phyloP scores from a whole-genome alignment of 108 stramenopile genomes.

The Fragilariopsis cylindrus region DNA sequence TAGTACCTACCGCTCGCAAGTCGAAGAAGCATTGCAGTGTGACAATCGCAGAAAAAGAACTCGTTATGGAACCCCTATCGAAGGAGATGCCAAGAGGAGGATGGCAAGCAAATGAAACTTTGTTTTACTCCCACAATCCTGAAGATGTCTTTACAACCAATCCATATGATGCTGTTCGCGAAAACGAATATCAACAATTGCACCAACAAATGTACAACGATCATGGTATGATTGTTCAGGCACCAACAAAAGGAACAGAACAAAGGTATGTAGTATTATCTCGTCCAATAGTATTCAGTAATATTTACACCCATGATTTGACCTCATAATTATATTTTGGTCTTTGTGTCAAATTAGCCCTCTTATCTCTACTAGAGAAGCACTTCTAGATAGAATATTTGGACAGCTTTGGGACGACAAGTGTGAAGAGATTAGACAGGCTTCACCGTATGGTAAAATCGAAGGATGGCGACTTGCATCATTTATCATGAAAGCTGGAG shows the following conservation, averaged over 20 bases:
- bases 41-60: slow-evolving; percentile 6
- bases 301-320: not conserved
- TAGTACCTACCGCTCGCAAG: slow-evolving; percentile 1
- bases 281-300: not conserved
- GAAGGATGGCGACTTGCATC: slow-evolving; percentile 83
- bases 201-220: slow-evolving; percentile 58
- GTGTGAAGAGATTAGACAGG: slow-evolving; percentile 69
- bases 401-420: slow-evolving; percentile 72
- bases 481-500: slow-evolving; percentile 88
- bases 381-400: slow-evolving; percentile 71
- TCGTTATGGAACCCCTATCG: not conserved
- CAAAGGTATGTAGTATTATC: slow-evolving; percentile 11
- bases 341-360: not conserved
- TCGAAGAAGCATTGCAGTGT: not conserved
- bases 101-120: slow-evolving; percentile 26
- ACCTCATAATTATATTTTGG: not conserved
- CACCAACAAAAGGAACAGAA: not conserved
- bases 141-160: slow-evolving; percentile 28
- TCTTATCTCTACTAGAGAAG: slow-evolving; percentile 13
- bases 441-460: slow-evolving; percentile 75
- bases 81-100: slow-evolving; percentile 36
- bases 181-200: slow-evolving; percentile 64
- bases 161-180: slow-evolving; percentile 56
- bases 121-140: slow-evolving; percentile 22
- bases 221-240: slow-evolving; percentile 1